phyloP scores from a whole-genome alignment of 306 rosid genomes.

The Lathyrus sativus region DNA sequence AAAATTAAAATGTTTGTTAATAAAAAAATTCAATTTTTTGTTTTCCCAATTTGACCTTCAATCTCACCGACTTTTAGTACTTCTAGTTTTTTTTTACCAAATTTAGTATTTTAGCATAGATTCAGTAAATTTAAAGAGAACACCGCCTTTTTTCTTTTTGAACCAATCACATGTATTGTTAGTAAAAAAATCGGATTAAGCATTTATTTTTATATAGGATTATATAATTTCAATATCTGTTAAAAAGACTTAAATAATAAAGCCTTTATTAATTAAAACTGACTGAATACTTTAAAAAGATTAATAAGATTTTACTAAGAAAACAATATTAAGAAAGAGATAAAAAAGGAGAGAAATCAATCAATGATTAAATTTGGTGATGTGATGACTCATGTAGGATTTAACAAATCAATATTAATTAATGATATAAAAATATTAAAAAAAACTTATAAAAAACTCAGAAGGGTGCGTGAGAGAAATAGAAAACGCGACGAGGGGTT shows the following conservation, averaged over 20 bases:
- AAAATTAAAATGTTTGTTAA: too few relatives aligned
- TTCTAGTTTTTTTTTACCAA: not conserved
- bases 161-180: not conserved
- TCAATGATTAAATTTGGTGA: slow-evolving; percentile 5
- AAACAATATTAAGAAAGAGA: not conserved
- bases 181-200: too few relatives aligned
- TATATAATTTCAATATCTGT: too few relatives aligned
- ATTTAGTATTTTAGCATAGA: not conserved
- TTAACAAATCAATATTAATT: not conserved
- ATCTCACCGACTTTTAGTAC: not conserved
- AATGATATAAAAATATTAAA: not conserved
- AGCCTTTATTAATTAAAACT: too few relatives aligned
- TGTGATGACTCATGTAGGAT: not conserved
- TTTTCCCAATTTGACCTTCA: not conserved
- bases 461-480: slow-evolving; percentile 4
- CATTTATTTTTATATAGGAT: too few relatives aligned
- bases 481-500: slow-evolving; percentile 36
- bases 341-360: not conserved
- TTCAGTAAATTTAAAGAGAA: not conserved
- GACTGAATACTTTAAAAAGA: not conserved
- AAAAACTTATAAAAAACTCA: not conserved
- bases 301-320: not conserved
- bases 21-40: not conserved
- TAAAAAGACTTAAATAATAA: too few relatives aligned
- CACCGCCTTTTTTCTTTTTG: not conserved